Conservation (phyloP, 2,329 filamentous ascomycete species). For the Ilyonectria robusta region DNA sequence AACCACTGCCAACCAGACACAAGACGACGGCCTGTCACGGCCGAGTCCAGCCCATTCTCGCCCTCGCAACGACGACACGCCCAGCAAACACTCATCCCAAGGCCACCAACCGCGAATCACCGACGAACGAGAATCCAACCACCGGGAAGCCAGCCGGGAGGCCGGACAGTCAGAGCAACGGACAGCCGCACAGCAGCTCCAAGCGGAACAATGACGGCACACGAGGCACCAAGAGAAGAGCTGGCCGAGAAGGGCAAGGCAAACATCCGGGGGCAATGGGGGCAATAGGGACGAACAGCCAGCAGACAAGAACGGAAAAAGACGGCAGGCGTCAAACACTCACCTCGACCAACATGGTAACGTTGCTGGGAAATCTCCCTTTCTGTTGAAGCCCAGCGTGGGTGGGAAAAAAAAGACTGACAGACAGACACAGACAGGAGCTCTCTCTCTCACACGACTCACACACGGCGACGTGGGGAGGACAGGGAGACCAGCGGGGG, state of each 20-base stretch:
- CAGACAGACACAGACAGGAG: slow-evolving; percentile 25
- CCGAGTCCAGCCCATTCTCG: slow-evolving; percentile 4
- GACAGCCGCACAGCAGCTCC: background rate
- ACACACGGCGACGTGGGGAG: slow-evolving; percentile 12
- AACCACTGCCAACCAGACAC: slow-evolving; percentile 2
- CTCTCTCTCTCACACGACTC: slow-evolving; percentile 10
- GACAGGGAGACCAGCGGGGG: slow-evolving; percentile 5
- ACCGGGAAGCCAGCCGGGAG: background rate
- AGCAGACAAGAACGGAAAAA: slow-evolving; percentile 27
- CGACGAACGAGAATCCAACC: slow-evolving; percentile 24
- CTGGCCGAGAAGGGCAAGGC: slow-evolving; percentile 3
- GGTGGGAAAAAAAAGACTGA: slow-evolving; percentile 5
- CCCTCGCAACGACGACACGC: slow-evolving; percentile 17
- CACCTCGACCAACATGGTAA: slow-evolving; percentile 56
- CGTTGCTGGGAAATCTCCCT: slow-evolving; percentile 7
- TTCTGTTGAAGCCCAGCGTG: slow-evolving; percentile 19
- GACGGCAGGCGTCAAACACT: slow-evolving; percentile 39
- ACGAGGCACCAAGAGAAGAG: slow-evolving; percentile 3
- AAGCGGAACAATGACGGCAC: slow-evolving; percentile 6
- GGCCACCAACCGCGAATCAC: slow-evolving; percentile 35
- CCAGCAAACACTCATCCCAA: slow-evolving; percentile 35
- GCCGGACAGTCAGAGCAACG: background rate
- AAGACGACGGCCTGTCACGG: slow-evolving; percentile 8
- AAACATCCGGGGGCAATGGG: background rate
- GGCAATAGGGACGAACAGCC: background rate